Evolutionary conservation across 805 yeast species (phyloP).

Genomic region (Isabelozyma gotoi): DNA sequence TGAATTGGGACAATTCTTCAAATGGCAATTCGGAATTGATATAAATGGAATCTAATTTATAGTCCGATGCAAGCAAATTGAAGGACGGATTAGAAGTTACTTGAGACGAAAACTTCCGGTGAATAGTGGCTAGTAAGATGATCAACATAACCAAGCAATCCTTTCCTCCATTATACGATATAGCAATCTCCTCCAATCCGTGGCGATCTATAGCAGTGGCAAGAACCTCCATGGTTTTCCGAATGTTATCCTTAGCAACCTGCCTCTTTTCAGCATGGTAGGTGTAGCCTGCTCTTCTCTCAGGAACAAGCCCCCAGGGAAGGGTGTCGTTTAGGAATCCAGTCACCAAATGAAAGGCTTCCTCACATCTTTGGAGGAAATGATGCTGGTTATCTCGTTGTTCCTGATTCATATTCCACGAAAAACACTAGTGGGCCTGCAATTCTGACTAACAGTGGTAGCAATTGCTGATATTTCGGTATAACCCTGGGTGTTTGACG

Average conservation of each 20-base stretch:
- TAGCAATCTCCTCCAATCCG: slow-evolving; percentile 55
- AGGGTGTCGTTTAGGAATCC: slow-evolving; percentile 28
- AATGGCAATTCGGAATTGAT: slow-evolving; percentile 77
- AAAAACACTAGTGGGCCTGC: no score
- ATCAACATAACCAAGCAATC: slow-evolving; percentile 91
- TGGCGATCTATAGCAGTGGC: slow-evolving; percentile 27
- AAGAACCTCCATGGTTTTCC: slow-evolving; percentile 25
- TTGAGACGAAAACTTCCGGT: slow-evolving; percentile 18
- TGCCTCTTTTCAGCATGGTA: slow-evolving; percentile 20
- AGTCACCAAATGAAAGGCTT: slow-evolving; percentile 30
- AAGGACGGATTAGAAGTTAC: slow-evolving; percentile 9
- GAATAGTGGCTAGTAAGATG: slow-evolving; percentile 60
- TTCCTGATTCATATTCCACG: not conserved
- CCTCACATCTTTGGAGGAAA: slow-evolving; percentile 24
- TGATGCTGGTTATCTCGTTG: slow-evolving; percentile 6
- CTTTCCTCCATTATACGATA: slow-evolving; percentile 95
- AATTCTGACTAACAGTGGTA: not conserved
- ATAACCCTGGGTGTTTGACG: no score
- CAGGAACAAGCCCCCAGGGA: slow-evolving; percentile 22
- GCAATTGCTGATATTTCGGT: not conserved
- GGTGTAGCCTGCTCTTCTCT: slow-evolving; percentile 15
- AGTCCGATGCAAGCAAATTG: slow-evolving; percentile 20
- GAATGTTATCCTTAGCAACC: slow-evolving; percentile 26
- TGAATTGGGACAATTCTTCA: slow-evolving; percentile 65
- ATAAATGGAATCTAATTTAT: slow-evolving; percentile 60